These are phyloP conservation scores for Coelastrella sp. DNA, from an alignment of 139 green algal species.

Conservation along the genomic window DNA sequence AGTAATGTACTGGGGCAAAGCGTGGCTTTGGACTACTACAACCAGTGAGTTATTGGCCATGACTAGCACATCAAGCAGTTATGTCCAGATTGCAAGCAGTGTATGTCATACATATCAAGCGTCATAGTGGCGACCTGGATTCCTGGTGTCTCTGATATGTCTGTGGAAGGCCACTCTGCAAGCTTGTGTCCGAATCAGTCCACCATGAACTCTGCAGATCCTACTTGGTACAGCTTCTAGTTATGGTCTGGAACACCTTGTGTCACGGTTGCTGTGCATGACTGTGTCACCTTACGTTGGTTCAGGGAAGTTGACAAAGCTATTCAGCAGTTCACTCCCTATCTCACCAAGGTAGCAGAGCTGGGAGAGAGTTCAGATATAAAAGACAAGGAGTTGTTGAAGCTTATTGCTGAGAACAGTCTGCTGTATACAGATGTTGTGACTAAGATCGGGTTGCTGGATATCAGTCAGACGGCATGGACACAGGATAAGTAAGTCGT, in stretches of 20 bases:
- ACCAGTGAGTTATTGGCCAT: conserved; percentile 14
- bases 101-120: not conserved
- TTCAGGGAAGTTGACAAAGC: conserved; percentile 49
- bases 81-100: not conserved
- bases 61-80: not conserved
- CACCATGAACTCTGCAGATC: too few species aligned
- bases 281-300: not conserved
- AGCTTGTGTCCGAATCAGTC: too few species aligned
- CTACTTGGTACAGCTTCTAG: too few species aligned
- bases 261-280: not conserved
- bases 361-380: conserved; percentile 21
- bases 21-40: conserved; percentile 56
- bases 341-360: conserved; percentile 48
- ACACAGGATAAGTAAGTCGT: conserved; percentile 50
- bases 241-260: too few species aligned
- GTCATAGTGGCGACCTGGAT: too few species aligned
- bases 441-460: conserved; percentile 57
- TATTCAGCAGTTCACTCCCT: conserved; percentile 51
- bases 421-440: conserved; percentile 54
- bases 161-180: too few species aligned
- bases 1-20: conserved; percentile 51
- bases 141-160: too few species aligned
- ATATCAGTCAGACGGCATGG: conserved; percentile 51
- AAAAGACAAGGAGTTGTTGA: conserved; percentile 43
- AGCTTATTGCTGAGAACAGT: conserved; percentile 54